Conservation (phyloP, 495 filamentous ascomycete genomes). For the Penicillium verhagenii region DNA sequence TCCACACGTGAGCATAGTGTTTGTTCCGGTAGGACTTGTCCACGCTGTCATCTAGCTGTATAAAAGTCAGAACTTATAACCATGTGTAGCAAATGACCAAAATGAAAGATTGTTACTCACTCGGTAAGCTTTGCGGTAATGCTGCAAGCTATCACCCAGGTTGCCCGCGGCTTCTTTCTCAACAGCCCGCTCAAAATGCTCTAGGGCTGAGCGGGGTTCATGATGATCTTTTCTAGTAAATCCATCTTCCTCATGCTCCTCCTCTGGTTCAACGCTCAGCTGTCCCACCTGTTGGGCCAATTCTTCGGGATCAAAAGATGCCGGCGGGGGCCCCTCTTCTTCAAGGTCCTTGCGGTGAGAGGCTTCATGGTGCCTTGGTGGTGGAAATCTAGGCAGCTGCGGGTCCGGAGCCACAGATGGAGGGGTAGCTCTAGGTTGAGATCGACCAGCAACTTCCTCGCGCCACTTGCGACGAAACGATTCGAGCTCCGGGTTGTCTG, state of each 20-base stretch:
- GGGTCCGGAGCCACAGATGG: constrained; percentile 23
- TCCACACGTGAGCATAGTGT: constrained; percentile 67
- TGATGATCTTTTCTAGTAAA: constrained; percentile 25
- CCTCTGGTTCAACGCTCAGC: constrained; percentile 27
- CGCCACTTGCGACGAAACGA: constrained; percentile 80
- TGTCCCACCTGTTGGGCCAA: constrained; percentile 41
- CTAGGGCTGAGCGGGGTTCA: constrained; percentile 76
- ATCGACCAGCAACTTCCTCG: constrained; percentile 69
- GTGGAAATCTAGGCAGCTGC: constrained; percentile 30
- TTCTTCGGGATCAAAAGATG: constrained; percentile 40
- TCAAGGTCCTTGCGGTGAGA: constrained; percentile 40
- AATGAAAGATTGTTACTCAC: constrained; percentile 43
- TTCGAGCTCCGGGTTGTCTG: constrained; percentile 71
- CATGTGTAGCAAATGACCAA: constrained; percentile 4
- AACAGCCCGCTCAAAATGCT: constrained; percentile 90
- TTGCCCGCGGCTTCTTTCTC: constrained; percentile 82
- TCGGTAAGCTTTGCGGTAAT: constrained; percentile 88
- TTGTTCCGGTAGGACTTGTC: constrained; percentile 87
- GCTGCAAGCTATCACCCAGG: constrained; percentile 82
- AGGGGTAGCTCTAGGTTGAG: constrained; percentile 29
- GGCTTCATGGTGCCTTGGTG: constrained; percentile 34
- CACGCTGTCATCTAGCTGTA: constrained; percentile 75
- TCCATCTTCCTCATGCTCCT: constrained; percentile 36
- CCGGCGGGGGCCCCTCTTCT: constrained; percentile 35
- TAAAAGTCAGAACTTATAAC: constrained; percentile 16